Evolutionary conservation across 78 protist genomes (phyloP).

Genomic region (Emiliania huxleyi): DNA sequence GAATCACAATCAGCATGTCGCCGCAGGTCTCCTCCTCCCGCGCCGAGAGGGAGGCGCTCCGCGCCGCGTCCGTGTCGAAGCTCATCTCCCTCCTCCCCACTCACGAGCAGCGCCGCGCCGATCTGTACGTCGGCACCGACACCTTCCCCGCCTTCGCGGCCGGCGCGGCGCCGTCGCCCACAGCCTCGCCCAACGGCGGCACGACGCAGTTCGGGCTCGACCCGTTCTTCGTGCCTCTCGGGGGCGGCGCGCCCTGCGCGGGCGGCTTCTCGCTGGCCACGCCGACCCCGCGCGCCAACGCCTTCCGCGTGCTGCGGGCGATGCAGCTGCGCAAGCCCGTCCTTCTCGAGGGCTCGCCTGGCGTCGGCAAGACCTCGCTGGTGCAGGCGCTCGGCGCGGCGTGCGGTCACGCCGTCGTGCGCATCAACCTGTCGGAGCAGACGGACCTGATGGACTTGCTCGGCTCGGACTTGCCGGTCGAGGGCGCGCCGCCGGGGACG

Average conservation of each 20-base stretch:
- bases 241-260: neutral
- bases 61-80: neutral
- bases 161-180: neutral
- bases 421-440: constrained; percentile 99
- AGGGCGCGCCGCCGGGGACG: constrained; percentile 46
- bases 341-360: constrained; percentile 89
- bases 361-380: constrained; percentile 99
- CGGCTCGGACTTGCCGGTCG: constrained; percentile 96
- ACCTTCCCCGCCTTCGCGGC: neutral
- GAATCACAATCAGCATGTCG: too few relatives aligned
- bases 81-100: neutral
- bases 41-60: neutral
- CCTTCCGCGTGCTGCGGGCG: constrained; percentile 85
- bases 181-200: neutral
- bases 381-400: constrained; percentile 84
- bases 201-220: constrained; percentile 58
- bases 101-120: neutral
- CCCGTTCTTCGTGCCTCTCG: constrained; percentile 68
- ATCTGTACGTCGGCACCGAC: neutral
- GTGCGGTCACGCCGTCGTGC: constrained; percentile 75
- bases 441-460: constrained; percentile 98
- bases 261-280: constrained; percentile 66
- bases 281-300: constrained; percentile 89
- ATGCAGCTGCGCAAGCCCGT: constrained; percentile 60
- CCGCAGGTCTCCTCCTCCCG: constrained; percentile 33